Base-by-base conservation (phyloP, 495 filamentous ascomycete genomes). In the Cladorrhinum samala region DNA sequence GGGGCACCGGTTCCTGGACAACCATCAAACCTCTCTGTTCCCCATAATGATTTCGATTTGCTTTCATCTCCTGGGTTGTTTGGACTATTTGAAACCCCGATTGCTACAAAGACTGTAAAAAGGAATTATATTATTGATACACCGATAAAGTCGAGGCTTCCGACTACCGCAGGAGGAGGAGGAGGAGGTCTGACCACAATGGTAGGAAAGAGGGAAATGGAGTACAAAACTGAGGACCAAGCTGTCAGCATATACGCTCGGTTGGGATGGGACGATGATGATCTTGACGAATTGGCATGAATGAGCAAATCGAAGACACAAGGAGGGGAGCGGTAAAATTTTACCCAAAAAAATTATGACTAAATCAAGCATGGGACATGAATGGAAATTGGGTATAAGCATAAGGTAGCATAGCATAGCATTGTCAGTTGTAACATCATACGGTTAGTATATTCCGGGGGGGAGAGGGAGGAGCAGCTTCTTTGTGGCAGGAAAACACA, bases 211-310 rank as follows among this genome's bases (percentile, higher is more conserved):
- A 36, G 50, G 48, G 8, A 64, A 76, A 33, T 33, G 13, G 38
- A 50, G 16, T 25, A 25, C 13, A 14, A 27, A 5, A 23, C 19
- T 11, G 24, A 40, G 13, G 25, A n/a, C 1, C 24, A 37, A 16
- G 25, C 8, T n/a, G 16, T 57, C 44, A 59, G 52, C 33, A 86
- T 95, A 43, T 94, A 87, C 62, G 80, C 85, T 65, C 71, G 73
- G 33, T 64, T 93, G 45, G 86, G 89, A 43, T 89, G 90, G 90
- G 85, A 92, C 58, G 63, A 62, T 49, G 60, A 58, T 64, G 63
- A 64, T 52, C 30, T 45, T 60, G 40, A 33, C 51, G 40, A 49
- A 6, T 20, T 48, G 43, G 37, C 25, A 42, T 60, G 33, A 39
- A 50, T 39, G 16, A 38, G n/a, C n/a, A 36, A 50, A 44, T 33